phyloP scores from a whole-genome alignment of 176 grass and related monocot species.

The Sorghum bicolor region Sorghum_bicolor_NCBIv3 NC_012874.2:53891001-53891500 shows the following conservation, averaged over 20 bases:
- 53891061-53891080: conserved; percentile 64
- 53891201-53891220: conserved; percentile 20
- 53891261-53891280: conserved; percentile 39
- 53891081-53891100: conserved; percentile 65
- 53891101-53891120: not conserved
- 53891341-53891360: not conserved
- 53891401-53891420: not conserved
- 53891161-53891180: not conserved
- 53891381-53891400: not conserved
- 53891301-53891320: conserved; percentile 64
- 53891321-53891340: conserved; percentile 55
- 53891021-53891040: conserved; percentile 31
- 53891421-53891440: too few relatives aligned
- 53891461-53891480: conserved; percentile 36
- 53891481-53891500: conserved; percentile 42
- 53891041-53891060: conserved; percentile 54
- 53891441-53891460: conserved; percentile 44
- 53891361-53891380: not conserved
- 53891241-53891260: conserved; percentile 39
- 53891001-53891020: conserved; percentile 47
- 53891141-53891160: not conserved
- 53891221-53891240: conserved; percentile 57
- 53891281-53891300: conserved; percentile 67
- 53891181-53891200: not conserved
- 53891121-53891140: not conserved